Conservation (phyloP, 1,284 basidiomycete genomes). For the Agaricales sp. region DNA sequence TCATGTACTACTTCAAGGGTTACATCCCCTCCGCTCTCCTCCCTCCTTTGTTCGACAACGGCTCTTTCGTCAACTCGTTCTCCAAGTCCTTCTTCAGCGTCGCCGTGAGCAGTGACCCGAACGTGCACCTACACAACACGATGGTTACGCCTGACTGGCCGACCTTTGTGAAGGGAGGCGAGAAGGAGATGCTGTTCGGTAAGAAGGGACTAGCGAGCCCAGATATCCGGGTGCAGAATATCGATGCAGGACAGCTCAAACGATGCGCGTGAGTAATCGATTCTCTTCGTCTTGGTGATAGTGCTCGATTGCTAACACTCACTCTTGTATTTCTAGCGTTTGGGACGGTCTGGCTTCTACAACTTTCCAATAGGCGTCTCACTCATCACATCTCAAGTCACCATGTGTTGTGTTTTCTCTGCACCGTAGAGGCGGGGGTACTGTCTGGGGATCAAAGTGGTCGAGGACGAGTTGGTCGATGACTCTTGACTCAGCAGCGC, state of each 20-base stretch:
- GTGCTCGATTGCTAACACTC: too few relatives aligned
- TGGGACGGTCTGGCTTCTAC: background rate
- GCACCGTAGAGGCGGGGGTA: too few relatives aligned
- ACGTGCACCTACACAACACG: conserved; percentile 11
- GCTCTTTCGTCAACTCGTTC: conserved; percentile 16
- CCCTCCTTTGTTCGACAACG: conserved; percentile 13
- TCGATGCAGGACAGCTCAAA: background rate
- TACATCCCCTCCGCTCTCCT: background rate
- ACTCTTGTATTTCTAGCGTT: background rate
- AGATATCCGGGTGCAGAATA: background rate
- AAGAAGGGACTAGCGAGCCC: background rate
- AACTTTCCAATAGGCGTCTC: background rate
- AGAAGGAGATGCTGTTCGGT: background rate
- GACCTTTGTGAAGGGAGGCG: background rate
- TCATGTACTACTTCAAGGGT: conserved; percentile 12
- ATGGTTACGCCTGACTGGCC: conserved; percentile 16
- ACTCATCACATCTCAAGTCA: too few relatives aligned
- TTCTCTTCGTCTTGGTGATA: background rate
- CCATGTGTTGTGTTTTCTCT: too few relatives aligned
- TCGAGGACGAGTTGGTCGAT: too few relatives aligned
- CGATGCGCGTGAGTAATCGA: conserved; percentile 1
- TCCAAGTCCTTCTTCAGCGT: conserved; percentile 14
- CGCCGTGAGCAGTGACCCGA: conserved; percentile 14
- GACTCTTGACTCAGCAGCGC: too few relatives aligned
- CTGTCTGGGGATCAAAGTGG: too few relatives aligned